These are phyloP conservation scores for Talaromyces wortmannii DNA, from an alignment of 495 filamentous ascomycete genomes.

Conservation along the genomic window DNA sequence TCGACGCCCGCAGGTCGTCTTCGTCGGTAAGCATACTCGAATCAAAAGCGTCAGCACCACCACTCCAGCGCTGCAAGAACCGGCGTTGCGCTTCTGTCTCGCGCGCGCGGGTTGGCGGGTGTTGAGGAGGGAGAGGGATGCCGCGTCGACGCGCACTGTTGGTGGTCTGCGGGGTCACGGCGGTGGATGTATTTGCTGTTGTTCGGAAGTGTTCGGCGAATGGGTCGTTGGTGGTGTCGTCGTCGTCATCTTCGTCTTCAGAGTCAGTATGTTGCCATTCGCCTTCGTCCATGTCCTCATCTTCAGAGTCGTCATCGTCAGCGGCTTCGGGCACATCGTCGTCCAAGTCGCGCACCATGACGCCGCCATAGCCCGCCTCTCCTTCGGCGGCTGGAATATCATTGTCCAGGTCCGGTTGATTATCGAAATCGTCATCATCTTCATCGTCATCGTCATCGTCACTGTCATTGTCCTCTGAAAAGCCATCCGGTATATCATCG, in stretches of 20 bases:
- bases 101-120: slow-evolving; percentile 8
- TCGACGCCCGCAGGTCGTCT: slow-evolving; percentile 34
- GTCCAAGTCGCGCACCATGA: slow-evolving; percentile 25
- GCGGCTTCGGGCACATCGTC: slow-evolving; percentile 31
- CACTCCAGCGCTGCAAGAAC: slow-evolving; percentile 40
- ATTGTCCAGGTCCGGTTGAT: too few relatives aligned
- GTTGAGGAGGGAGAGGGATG: slow-evolving; percentile 18
- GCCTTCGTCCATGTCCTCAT: slow-evolving; percentile 10
- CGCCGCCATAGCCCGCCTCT: slow-evolving; percentile 7
- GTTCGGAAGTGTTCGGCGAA: slow-evolving; percentile 22
- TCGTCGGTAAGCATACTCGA: slow-evolving; percentile 33
- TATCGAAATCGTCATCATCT: slow-evolving; percentile 3
- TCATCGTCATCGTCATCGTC: slow-evolving; percentile 4
- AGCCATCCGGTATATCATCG: slow-evolving; percentile 44
- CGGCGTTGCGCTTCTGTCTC: slow-evolving; percentile 38
- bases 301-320: slow-evolving; percentile 9
- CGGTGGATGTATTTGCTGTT: background rate
- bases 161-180: background rate
- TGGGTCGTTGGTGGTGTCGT: slow-evolving; percentile 19
- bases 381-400: slow-evolving; percentile 14
- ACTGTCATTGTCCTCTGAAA: slow-evolving; percentile 35
- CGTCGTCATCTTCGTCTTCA: slow-evolving; percentile 56
- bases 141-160: background rate
- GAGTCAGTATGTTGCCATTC: slow-evolving; percentile 73
- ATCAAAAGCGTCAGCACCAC: slow-evolving; percentile 31